These are phyloP conservation scores for Lipomyces yamanashiensis DNA, from an alignment of 805 yeast genomes.

Conservation along the genomic window DNA sequence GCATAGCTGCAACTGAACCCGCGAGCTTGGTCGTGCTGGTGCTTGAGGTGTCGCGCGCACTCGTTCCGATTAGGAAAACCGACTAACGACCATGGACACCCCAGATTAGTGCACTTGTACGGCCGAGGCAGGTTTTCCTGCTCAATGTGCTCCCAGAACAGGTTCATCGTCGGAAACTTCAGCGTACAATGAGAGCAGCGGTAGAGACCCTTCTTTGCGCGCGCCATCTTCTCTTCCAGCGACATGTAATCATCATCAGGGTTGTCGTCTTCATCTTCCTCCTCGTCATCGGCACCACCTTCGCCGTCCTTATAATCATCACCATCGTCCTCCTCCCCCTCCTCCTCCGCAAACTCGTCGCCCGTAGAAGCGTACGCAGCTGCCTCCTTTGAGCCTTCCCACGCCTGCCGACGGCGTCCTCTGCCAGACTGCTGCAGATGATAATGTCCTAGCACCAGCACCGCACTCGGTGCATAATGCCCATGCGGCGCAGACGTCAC, in stretches of 20 bases:
- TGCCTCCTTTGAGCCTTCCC: too few species aligned
- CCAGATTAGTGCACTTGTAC: constrained; percentile 44
- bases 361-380: background rate
- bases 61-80: constrained; percentile 50
- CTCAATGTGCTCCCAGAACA: constrained; percentile 48
- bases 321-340: background rate
- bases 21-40: constrained; percentile 40
- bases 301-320: constrained; percentile 3
- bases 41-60: constrained; percentile 45
- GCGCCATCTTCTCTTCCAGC: constrained; percentile 21
- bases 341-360: background rate
- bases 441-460: too few species aligned
- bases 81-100: constrained; percentile 52
- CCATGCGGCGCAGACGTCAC: too few species aligned
- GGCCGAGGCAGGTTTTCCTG: constrained; percentile 44
- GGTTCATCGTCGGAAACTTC: constrained; percentile 43
- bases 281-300: constrained; percentile 5
- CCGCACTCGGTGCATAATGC: too few species aligned
- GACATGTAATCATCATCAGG: constrained; percentile 6
- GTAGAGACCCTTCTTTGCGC: constrained; percentile 48
- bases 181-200: constrained; percentile 49
- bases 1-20: constrained; percentile 35
- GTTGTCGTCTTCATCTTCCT: constrained; percentile 18
- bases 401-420: too few species aligned
- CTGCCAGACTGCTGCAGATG: too few species aligned